Base-by-base conservation (phyloP, 352 stramenopile genomes). In the Phytophthora colocasiae region DNA sequence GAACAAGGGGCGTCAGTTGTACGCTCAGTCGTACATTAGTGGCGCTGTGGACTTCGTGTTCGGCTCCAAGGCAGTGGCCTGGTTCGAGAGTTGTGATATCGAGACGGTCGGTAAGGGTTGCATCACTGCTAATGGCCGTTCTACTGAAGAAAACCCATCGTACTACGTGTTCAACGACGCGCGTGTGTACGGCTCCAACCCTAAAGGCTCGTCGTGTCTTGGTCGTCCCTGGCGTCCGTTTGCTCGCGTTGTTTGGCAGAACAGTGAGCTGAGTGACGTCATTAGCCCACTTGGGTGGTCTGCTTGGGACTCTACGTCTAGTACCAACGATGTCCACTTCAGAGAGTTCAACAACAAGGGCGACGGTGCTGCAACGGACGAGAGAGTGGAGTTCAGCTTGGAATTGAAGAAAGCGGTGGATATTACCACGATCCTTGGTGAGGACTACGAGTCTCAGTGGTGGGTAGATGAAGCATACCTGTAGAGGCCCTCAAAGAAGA, bases 131-230 rank as follows among this genome's bases (percentile, higher is more conserved):
- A 68, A 68, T 22, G 60, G 60, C 4, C 51, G 52, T 14, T 32
- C n/a, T 19, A 52, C 14, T 10, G 44, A 63, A 32, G 44, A 56
- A 6, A 63, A 57, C 17, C 52, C 52, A 26, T 68, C 60, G n/a
- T 62, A 63, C 27, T 68, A 57, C 44, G 60, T 68, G 11, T 68
- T 68, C 51, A 63, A 68, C 36, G n/a, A 68, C 43, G 51, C 51
- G 0, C 43, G 45, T 0, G 60, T 63, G 17, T 68, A 46, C 19
- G 52, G 60, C 6, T 51, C 51, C 7, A 59, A 47, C 27, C 43
- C 22, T n/a, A 34, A 44, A 26, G 61, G 54, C 2, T 44, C 61
- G 3, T 45, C 53, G 19, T 69, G 14, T 26, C 54, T 69, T 6
- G 53, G 61, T 38, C 61, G 61, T 49, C 61, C 61, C 6, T 69